These are phyloP conservation scores for Botrytis tulipae DNA, from an alignment of 2,329 filamentous ascomycete genomes.

Conservation along the genomic window DNA sequence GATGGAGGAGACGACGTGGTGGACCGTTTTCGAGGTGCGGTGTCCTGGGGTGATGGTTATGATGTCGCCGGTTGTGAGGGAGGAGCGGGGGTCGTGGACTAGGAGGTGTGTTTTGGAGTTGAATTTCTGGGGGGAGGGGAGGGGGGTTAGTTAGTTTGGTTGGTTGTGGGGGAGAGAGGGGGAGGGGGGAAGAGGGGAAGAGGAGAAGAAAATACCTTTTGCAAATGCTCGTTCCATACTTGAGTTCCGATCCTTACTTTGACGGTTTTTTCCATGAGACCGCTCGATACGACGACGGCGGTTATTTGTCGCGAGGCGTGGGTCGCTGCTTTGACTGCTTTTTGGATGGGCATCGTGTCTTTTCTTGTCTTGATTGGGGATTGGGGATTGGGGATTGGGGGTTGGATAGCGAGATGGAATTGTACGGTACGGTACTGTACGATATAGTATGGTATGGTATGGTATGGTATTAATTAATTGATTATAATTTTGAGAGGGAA, in stretches of 20 bases:
- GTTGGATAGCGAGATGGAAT: too few species aligned
- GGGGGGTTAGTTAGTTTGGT: background rate
- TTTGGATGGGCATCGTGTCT: constrained; percentile 10
- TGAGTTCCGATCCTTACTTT: constrained; percentile 71
- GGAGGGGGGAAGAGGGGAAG: background rate
- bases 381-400: too few species aligned
- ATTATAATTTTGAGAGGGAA: constrained; percentile 7
- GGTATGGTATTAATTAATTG: background rate
- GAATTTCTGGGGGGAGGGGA: constrained; percentile 54
- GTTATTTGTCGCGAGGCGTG: constrained; percentile 26
- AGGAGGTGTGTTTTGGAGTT: constrained; percentile 63
- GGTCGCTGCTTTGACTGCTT: background rate
- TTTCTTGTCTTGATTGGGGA: too few species aligned
- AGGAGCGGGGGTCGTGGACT: constrained; percentile 75
- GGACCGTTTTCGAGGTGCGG: constrained; percentile 64
- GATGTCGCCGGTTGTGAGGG: constrained; percentile 71
- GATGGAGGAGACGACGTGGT: constrained; percentile 72
- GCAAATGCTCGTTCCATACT: constrained; percentile 69
- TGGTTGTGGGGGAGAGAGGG: background rate
- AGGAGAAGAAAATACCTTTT: constrained; percentile 59
- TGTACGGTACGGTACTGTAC: too few species aligned
- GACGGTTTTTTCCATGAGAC: constrained; percentile 74
- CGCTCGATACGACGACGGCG: constrained; percentile 70
- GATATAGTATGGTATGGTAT: too few species aligned
- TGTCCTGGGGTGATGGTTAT: constrained; percentile 67